phyloP scores from a whole-genome alignment of 2,329 filamentous ascomycete species.

The Thelonectria blattea region DNA sequence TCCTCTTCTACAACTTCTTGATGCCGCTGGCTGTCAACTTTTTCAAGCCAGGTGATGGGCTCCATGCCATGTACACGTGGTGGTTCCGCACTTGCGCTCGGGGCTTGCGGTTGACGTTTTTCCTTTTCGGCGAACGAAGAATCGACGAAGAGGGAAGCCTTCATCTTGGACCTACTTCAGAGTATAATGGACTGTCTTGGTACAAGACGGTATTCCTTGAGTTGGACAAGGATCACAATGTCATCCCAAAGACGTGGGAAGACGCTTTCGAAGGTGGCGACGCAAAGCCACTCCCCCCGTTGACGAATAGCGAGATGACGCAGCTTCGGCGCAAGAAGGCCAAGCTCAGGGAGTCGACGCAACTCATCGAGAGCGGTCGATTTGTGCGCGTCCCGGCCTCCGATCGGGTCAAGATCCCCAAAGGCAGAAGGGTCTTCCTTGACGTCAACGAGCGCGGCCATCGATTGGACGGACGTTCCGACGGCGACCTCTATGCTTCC shows the following conservation, averaged over 20 bases:
- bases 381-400: constrained; percentile 94
- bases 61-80: constrained; percentile 90
- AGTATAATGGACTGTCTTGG: constrained; percentile 42
- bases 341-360: constrained; percentile 53
- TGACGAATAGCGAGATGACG: constrained; percentile 46
- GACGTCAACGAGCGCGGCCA: constrained; percentile 71
- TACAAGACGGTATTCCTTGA: constrained; percentile 56
- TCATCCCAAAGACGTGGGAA: constrained; percentile 63
- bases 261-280: constrained; percentile 58
- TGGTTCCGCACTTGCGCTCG: constrained; percentile 92
- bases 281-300: constrained; percentile 48
- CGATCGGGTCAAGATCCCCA: constrained; percentile 92
- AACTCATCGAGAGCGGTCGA: constrained; percentile 72
- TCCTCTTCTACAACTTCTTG: constrained; percentile 96
- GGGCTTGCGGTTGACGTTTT: constrained; percentile 81
- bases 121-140: constrained; percentile 85
- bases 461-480: constrained; percentile 62
- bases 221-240: constrained; percentile 48
- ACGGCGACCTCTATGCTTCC: constrained; percentile 59
- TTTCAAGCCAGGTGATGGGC: constrained; percentile 82
- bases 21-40: constrained; percentile 86
- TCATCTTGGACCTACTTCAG: constrained; percentile 49
- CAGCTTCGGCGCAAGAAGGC: constrained; percentile 49
- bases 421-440: constrained; percentile 80
- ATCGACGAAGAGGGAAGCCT: constrained; percentile 81